Evolutionary conservation across 805 yeast genomes (phyloP).

Genomic region (Schwanniomyces polymorphus): DNA sequence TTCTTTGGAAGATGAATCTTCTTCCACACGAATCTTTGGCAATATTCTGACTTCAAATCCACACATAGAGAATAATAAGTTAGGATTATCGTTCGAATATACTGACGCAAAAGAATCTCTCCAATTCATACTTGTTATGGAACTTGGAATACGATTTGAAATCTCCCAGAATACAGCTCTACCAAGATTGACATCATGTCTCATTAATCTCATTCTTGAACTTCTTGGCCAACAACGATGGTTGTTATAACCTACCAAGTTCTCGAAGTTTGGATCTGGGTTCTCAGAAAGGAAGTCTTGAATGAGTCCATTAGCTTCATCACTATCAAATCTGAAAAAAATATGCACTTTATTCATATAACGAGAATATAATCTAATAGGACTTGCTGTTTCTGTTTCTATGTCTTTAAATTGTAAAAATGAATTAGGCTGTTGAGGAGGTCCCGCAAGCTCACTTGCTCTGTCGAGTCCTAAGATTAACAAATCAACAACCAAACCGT

Average conservation of each 20-base stretch:
- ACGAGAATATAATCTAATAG: constrained; percentile 78
- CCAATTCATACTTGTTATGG: constrained; percentile 76
- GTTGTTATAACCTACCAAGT: constrained; percentile 81
- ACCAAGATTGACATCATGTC: constrained; percentile 90
- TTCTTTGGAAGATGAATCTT: constrained; percentile 60
- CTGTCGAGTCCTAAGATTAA: constrained; percentile 82
- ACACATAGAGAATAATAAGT: constrained; percentile 83
- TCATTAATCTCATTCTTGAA: constrained; percentile 82
- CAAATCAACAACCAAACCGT: constrained; percentile 82
- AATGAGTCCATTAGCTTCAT: constrained; percentile 73
- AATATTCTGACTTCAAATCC: constrained; percentile 92
- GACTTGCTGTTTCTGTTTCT: constrained; percentile 64
- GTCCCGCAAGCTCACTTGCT: constrained; percentile 85
- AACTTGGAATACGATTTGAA: constrained; percentile 71
- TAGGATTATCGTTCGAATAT: constrained; percentile 88
- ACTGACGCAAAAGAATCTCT: constrained; percentile 80
- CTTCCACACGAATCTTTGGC: constrained; percentile 66
- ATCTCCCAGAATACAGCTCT: constrained; percentile 92
- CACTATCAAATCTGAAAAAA: constrained; percentile 70
- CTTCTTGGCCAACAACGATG: constrained; percentile 95
- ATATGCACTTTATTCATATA: constrained; percentile 82
- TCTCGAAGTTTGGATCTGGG: constrained; percentile 92
- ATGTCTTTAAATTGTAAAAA: constrained; percentile 67
- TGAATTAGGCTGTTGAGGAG: constrained; percentile 67
- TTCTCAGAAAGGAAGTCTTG: constrained; percentile 77